Percentiles rank a stretch among this genome's conserved stretches.
These are phyloP conservation scores for Herpetomonas samuelpessoai DNA, from an alignment of 208 protist species.

Conservation along the genomic window DNA sequence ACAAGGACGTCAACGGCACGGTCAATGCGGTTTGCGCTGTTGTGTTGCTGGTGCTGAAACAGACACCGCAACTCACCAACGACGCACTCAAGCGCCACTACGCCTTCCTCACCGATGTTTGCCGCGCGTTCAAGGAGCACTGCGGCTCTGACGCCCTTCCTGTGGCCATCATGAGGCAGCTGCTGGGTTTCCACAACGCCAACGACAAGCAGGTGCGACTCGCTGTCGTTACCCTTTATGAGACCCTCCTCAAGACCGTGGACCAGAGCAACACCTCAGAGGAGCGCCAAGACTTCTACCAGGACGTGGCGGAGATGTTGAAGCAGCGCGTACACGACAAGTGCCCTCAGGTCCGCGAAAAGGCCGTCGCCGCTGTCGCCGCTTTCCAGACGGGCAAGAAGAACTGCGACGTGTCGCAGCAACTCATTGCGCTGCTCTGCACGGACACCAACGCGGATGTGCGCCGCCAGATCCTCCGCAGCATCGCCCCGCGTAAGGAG, in stretches of 20 bases:
- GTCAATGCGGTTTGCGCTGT: conserved; percentile 48
- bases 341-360: conserved; percentile 65
- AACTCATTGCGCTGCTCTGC: conserved; percentile 81
- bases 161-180: conserved; percentile 45
- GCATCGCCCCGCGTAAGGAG: conserved; percentile 74
- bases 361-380: conserved; percentile 55
- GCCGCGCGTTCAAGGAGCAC: conserved; percentile 57
- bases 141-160: conserved; percentile 54
- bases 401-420: conserved; percentile 85
- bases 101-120: conserved; percentile 65
- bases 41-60: conserved; percentile 69
- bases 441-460: conserved; percentile 79
- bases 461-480: conserved; percentile 68
- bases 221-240: conserved; percentile 65
- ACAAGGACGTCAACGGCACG: conserved; percentile 9
- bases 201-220: conserved; percentile 81
- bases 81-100: conserved; percentile 80
- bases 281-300: conserved; percentile 83
- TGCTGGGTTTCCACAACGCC: conserved; percentile 79
- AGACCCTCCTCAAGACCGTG: conserved; percentile 69
- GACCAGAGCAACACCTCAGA: conserved; percentile 78
- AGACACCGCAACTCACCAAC: conserved; percentile 55
- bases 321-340: conserved; percentile 82
- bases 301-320: conserved; percentile 69
- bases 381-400: conserved; percentile 84